A percentile compares a stretch with the other conserved stretches of the same genome.
These are phyloP conservation scores for Xylaria polymorpha DNA, from an alignment of 2,329 filamentous ascomycete genomes.

Conservation along the genomic window DNA sequence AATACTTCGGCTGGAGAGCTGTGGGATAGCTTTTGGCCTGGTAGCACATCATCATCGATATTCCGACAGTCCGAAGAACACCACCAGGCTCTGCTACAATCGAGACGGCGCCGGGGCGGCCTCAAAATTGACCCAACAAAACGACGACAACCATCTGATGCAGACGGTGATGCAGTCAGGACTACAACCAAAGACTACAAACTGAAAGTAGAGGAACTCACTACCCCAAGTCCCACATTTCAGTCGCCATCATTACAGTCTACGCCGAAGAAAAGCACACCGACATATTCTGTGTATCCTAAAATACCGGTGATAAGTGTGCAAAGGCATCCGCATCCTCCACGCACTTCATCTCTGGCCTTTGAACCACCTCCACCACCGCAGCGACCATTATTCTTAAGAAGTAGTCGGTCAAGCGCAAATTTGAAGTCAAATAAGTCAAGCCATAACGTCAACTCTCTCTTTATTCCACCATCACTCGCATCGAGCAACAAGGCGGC, in stretches of 20 bases:
- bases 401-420: slow-evolving; percentile 44
- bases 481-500: neutral
- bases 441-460: slow-evolving; percentile 32
- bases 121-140: slow-evolving; percentile 37
- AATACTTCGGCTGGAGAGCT: slow-evolving; percentile 58
- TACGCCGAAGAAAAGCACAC: slow-evolving; percentile 35
- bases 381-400: slow-evolving; percentile 43
- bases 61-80: slow-evolving; percentile 35
- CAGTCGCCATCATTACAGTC: slow-evolving; percentile 37
- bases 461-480: slow-evolving; percentile 33
- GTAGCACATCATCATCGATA: slow-evolving; percentile 25
- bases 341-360: slow-evolving; percentile 49
- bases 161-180: slow-evolving; percentile 45
- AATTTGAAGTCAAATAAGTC: slow-evolving; percentile 40
- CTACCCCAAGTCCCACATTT: slow-evolving; percentile 29
- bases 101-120: slow-evolving; percentile 38
- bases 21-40: slow-evolving; percentile 65
- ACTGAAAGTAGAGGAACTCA: slow-evolving; percentile 47
- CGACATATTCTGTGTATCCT: slow-evolving; percentile 58
- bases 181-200: slow-evolving; percentile 34
- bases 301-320: slow-evolving; percentile 45
- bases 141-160: slow-evolving; percentile 26
- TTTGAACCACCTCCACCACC: slow-evolving; percentile 43
- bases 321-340: slow-evolving; percentile 48
- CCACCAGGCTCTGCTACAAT: slow-evolving; percentile 38